phyloP scores from a whole-genome alignment of 345 rosid species.

The Hirschfeldia incana region DNA sequence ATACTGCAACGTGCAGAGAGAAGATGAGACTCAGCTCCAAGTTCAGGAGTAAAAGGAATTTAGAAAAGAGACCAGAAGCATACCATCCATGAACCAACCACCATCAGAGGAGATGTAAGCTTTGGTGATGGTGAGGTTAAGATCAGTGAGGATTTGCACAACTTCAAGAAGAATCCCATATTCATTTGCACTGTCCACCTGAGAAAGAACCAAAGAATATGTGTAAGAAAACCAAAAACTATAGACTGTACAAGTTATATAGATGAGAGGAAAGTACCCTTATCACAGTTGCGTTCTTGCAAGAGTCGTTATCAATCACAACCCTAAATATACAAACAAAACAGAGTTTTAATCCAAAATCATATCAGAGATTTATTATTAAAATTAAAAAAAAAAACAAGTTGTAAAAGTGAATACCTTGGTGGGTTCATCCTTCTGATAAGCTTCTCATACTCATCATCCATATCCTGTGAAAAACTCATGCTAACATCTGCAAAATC shows the following conservation, averaged over 20 bases:
- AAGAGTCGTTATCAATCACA: constrained; percentile 87
- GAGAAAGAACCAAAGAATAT: constrained; percentile 22
- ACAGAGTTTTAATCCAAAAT: constrained; percentile 2
- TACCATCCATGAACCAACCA: constrained; percentile 99
- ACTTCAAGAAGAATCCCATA: constrained; percentile 94
- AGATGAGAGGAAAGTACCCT: constrained; percentile 47
- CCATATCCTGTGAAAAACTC: constrained; percentile 73
- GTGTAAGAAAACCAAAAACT: background rate
- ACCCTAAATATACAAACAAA: constrained; percentile 49
- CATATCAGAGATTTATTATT: background rate
- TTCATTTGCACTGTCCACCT: constrained; percentile 95
- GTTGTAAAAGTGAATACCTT: constrained; percentile 48
- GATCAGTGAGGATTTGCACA: constrained; percentile 92
- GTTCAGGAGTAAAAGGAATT: too few relatives aligned
- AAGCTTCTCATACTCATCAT: constrained; percentile 85
- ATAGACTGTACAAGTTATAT: background rate
- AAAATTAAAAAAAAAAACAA: background rate
- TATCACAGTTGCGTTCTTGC: constrained; percentile 83
- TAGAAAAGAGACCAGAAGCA: background rate
- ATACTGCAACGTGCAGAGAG: constrained; percentile 47
- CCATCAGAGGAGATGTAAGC: constrained; percentile 99
- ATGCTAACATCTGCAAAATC: constrained; percentile 53
- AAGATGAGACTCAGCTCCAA: constrained; percentile 11
- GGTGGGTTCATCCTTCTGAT: constrained; percentile 94
- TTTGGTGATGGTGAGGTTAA: constrained; percentile 72